A percentile compares a stretch with the other conserved stretches of the same genome.
Conservation (phyloP, 2,329 filamentous ascomycete species). For the Penicillium sp. region DNA sequence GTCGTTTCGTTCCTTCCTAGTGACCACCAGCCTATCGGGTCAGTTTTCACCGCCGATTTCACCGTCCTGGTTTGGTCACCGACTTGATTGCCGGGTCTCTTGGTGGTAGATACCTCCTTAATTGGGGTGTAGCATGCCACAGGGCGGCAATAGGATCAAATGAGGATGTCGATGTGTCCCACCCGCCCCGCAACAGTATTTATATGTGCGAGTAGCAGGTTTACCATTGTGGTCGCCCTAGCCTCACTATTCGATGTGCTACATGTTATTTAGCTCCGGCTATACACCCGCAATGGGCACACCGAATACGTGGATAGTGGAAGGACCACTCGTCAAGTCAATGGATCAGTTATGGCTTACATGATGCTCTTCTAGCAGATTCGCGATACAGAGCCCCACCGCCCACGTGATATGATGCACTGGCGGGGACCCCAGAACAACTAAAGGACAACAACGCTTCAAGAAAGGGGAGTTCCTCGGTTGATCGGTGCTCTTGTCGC, state of each 20-base stretch:
- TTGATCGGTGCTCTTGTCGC: constrained; percentile 4
- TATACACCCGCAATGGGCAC: neutral
- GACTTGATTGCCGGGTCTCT: neutral
- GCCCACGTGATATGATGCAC: constrained; percentile 35
- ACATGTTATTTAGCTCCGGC: neutral
- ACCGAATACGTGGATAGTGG: neutral
- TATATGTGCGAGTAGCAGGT: too few relatives aligned
- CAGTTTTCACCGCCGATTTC: constrained; percentile 14
- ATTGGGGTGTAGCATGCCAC: constrained; percentile 1
- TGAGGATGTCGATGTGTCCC: too few relatives aligned
- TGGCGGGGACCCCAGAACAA: constrained; percentile 27
- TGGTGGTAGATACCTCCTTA: constrained; percentile 2
- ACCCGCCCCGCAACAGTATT: too few relatives aligned
- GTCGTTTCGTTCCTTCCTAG: too few relatives aligned
- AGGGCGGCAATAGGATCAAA: too few relatives aligned
- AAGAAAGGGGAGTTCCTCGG: constrained; percentile 2
- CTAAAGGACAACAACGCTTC: constrained; percentile 25
- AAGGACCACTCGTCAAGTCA: too few relatives aligned
- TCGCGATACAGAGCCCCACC: constrained; percentile 25
- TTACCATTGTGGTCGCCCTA: too few relatives aligned
- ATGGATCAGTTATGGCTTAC: too few relatives aligned
- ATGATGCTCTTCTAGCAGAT: constrained; percentile 25
- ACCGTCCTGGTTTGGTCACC: constrained; percentile 1
- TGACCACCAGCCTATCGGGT: too few relatives aligned
- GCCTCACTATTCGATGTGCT: neutral